Conservation (phyloP, 2,329 filamentous ascomycete species). For the Talaromyces albobiverticillius region DNA sequence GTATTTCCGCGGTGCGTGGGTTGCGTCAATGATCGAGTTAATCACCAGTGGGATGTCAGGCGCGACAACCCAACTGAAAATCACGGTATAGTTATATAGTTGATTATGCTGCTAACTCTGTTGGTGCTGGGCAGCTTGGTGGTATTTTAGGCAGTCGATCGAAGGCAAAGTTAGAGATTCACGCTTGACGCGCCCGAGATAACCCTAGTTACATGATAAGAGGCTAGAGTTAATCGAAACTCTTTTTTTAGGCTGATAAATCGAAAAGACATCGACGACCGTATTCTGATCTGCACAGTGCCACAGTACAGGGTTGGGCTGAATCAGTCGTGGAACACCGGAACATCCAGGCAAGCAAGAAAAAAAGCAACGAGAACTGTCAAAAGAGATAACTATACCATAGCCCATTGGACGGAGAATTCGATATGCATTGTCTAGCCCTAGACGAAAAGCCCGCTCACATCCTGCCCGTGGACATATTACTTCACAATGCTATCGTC, state of each 20-base stretch:
- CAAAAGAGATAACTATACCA: conserved; percentile 10
- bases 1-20: not conserved
- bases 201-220: not conserved
- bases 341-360: no score
- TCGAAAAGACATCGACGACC: not conserved
- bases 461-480: not conserved
- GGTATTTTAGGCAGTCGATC: not conserved
- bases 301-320: no score
- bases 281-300: conserved; percentile 6
- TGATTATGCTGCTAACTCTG: not conserved
- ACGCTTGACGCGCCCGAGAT: not conserved
- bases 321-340: no score
- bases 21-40: not conserved
- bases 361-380: not conserved
- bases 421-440: not conserved
- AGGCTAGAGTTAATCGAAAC: not conserved
- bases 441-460: not conserved
- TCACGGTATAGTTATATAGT: not conserved
- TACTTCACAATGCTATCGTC: no score
- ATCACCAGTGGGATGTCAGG: not conserved
- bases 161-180: not conserved
- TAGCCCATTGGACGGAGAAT: conserved; percentile 4
- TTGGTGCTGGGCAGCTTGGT: not conserved
- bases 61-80: not conserved
- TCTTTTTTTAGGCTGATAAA: no score